Conservation (phyloP, 129 eudicot species). For the Escallonia herrerae region DNA sequence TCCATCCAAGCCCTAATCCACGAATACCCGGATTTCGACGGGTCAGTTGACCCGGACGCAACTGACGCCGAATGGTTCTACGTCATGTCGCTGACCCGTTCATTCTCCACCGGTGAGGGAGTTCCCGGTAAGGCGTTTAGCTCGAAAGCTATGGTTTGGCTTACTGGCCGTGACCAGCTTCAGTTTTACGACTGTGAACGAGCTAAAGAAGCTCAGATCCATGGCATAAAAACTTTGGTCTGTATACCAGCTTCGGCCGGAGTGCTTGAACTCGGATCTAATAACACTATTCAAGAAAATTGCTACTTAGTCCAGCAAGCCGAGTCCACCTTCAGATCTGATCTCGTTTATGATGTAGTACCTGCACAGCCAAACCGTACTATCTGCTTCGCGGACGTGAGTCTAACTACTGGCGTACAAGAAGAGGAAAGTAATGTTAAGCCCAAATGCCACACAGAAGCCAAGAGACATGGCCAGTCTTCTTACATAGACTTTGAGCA, state of each 20-base stretch:
- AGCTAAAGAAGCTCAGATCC: slow-evolving; percentile 61
- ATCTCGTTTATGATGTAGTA: background rate
- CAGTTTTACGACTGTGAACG: slow-evolving; percentile 38
- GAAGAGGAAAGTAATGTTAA: background rate
- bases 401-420: slow-evolving; percentile 13
- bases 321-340: slow-evolving; percentile 30
- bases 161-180: slow-evolving; percentile 39
- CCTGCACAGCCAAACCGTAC: slow-evolving; percentile 1
- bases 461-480: background rate
- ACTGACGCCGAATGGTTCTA: slow-evolving; percentile 68
- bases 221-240: slow-evolving; percentile 60
- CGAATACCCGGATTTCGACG: slow-evolving; percentile 2
- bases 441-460: background rate
- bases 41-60: slow-evolving; percentile 22
- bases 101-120: slow-evolving; percentile 42
- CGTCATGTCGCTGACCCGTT: slow-evolving; percentile 35
- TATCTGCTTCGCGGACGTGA: slow-evolving; percentile 21
- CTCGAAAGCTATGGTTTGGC: slow-evolving; percentile 45
- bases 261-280: slow-evolving; percentile 68
- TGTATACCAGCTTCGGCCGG: slow-evolving; percentile 49
- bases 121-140: slow-evolving; percentile 40
- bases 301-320: slow-evolving; percentile 39
- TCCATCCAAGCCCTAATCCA: slow-evolving; percentile 37
- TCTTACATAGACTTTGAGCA: slow-evolving; percentile 20
- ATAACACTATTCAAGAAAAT: slow-evolving; percentile 28